phyloP scores from a whole-genome alignment of 345 rosid species.

The Melaleuca quinquenervia region DNA sequence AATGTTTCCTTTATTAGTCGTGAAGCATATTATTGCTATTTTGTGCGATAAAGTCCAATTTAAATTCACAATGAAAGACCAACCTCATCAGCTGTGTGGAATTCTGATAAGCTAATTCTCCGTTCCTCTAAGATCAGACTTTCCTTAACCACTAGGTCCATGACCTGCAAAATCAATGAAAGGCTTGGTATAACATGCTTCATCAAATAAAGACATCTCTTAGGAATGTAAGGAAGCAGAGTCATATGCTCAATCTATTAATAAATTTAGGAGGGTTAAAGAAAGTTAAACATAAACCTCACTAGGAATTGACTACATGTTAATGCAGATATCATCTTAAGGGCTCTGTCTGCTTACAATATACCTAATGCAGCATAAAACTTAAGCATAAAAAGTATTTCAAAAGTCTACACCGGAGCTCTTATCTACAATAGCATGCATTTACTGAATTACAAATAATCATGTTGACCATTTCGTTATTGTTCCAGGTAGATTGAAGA shows the following conservation, averaged over 20 bases:
- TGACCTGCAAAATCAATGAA: slow-evolving; percentile 34
- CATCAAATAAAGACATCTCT: neutral
- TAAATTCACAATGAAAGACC: neutral
- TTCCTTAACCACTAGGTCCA: slow-evolving; percentile 74
- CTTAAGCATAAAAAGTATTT: neutral
- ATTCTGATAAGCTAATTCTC: slow-evolving; percentile 70
- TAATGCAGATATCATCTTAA: neutral
- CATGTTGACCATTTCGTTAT: neutral
- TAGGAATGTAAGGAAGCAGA: neutral
- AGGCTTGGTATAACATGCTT: neutral
- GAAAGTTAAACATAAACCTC: neutral
- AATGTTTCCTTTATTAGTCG: neutral
- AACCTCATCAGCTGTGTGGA: slow-evolving; percentile 90
- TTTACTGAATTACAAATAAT: neutral
- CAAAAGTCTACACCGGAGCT: neutral
- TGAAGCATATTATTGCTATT: neutral
- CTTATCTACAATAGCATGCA: neutral
- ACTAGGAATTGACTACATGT: neutral
- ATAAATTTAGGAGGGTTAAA: neutral
- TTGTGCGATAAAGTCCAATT: neutral
- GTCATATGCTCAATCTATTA: neutral
- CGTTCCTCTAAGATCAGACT: slow-evolving; percentile 52
- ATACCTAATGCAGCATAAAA: neutral
- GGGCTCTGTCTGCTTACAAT: neutral
- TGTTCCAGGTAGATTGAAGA: neutral